Evolutionary conservation across 148 eudicot species (phyloP).

Genomic region (Nyssa sinensis): DNA sequence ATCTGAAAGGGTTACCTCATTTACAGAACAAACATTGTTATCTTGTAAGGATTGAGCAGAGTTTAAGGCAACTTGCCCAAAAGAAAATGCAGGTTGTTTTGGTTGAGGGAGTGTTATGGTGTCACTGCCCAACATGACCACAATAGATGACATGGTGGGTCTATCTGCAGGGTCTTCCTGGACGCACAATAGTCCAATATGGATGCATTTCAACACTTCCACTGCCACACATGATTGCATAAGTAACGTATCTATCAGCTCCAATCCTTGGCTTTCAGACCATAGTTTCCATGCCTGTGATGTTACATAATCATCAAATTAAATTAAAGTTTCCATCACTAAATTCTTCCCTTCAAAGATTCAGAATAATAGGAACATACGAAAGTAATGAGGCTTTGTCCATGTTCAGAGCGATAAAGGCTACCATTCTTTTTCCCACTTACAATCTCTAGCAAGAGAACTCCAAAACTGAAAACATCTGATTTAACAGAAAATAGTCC

Average conservation of each 20-base stretch:
- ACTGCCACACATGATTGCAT: slow-evolving; percentile 18
- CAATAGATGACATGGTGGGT: slow-evolving; percentile 39
- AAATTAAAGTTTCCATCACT: no score
- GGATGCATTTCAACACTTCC: slow-evolving; percentile 38
- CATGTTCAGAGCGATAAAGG: neutral
- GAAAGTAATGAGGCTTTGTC: slow-evolving; percentile 6
- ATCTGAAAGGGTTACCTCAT: slow-evolving; percentile 15
- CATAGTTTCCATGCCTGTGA: slow-evolving; percentile 41
- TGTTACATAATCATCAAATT: neutral
- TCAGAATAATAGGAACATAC: neutral
- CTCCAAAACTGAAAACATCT: slow-evolving; percentile 22
- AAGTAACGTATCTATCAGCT: slow-evolving; percentile 27
- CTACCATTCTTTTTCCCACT: slow-evolving; percentile 2
- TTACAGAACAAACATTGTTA: neutral
- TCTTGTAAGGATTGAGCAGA: neutral
- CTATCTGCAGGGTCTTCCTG: slow-evolving; percentile 31
- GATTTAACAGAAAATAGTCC: slow-evolving; percentile 16
- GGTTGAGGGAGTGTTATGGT: slow-evolving; percentile 28
- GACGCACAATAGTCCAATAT: slow-evolving; percentile 45
- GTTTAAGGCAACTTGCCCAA: neutral
- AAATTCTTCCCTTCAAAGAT: no score
- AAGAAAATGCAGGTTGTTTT: slow-evolving; percentile 23
- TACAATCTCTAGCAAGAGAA: slow-evolving; percentile 16
- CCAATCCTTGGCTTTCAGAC: slow-evolving; percentile 26
- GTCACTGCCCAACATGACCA: slow-evolving; percentile 25